Percentiles rank a stretch among this genome's conserved stretches.
phyloP scores from a whole-genome alignment of 441 rosid species.

The Sinapis alba region DNA sequence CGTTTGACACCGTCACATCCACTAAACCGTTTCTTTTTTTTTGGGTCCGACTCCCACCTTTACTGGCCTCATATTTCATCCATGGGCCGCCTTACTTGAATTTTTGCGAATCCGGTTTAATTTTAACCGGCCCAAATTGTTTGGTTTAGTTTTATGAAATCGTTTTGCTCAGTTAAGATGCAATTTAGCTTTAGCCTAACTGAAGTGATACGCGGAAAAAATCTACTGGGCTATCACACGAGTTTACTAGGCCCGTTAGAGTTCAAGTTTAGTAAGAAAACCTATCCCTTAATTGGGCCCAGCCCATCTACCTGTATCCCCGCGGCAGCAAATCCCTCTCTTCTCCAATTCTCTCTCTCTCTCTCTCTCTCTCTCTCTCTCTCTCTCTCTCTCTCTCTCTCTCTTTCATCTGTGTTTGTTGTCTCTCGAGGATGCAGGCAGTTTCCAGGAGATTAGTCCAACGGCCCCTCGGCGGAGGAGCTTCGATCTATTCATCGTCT shows the following conservation, averaged over 20 bases:
- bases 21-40: slow-evolving; percentile 34
- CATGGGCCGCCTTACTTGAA: slow-evolving; percentile 18
- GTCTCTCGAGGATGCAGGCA: slow-evolving; percentile 65
- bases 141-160: background rate
- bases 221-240: no score
- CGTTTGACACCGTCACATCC: slow-evolving; percentile 48
- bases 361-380: slow-evolving; percentile 14
- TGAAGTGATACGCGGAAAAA: no score
- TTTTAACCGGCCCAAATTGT: background rate
- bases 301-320: slow-evolving; percentile 13
- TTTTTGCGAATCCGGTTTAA: background rate
- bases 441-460: slow-evolving; percentile 69
- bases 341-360: slow-evolving; percentile 12
- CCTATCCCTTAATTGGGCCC: background rate
- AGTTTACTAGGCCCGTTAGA: no score
- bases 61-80: background rate
- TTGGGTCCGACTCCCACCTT: slow-evolving; percentile 17
- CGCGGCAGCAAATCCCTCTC: slow-evolving; percentile 6
- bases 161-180: background rate
- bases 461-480: slow-evolving; percentile 45
- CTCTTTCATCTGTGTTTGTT: slow-evolving; percentile 26
- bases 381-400: slow-evolving; percentile 11
- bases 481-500: slow-evolving; percentile 44
- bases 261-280: no score
- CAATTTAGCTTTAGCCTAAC: background rate